Base-by-base conservation (phyloP, 2,329 filamentous ascomycete genomes). In the Herpotrichia juniperi region DNA sequence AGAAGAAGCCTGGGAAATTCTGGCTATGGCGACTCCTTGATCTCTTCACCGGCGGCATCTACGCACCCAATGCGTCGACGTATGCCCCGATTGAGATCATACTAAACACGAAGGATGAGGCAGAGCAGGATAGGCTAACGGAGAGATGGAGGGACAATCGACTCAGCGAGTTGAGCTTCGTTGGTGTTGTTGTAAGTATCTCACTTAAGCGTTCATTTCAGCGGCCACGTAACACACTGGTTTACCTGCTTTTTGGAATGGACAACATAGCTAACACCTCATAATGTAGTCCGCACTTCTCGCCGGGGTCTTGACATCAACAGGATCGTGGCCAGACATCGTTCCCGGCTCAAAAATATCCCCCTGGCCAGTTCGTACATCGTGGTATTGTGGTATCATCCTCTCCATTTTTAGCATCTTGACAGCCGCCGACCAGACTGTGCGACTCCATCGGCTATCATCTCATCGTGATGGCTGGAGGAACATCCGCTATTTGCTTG, bases 351-450 rank as follows among this genome's bases (percentile, higher is more conserved):
- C 67, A 5, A 43, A 61, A n/a, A 28, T 59, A 31, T 69, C 72
- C 12, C 76, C 76, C 2, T 78, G 76, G 76, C 55, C 66, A 4
- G 70, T 78, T 4, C 68, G 75, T 10, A 72, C 75, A 10, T 71
- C 69, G 17, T 78, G 74, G 74, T 78, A 73, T 57, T 71, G 69
- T 44, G 76, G 75, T 11, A 76, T 78, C 31, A 69, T 83, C 10
- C 76, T 84, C 22, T 73, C 80, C 1, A 70, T 83, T 2, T 81
- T 81, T 51, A 76, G 77, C n/a, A 74, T 83, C 6, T 69, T 82
- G 9, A 74, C 76, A 1, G 73, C 77, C 4, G 71, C 74, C 2
- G 71, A 76, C 50, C 76, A 78, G 53, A 75, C 73, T 2, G 72
- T 79, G 8, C 72, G 76, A 4, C 63, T 79, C 3, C 76, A 78